Percentiles rank a stretch among this genome's conserved stretches.
These are phyloP conservation scores for Alternaria arbusti DNA, from an alignment of 2,329 filamentous ascomycete genomes.

Conservation along the genomic window DNA sequence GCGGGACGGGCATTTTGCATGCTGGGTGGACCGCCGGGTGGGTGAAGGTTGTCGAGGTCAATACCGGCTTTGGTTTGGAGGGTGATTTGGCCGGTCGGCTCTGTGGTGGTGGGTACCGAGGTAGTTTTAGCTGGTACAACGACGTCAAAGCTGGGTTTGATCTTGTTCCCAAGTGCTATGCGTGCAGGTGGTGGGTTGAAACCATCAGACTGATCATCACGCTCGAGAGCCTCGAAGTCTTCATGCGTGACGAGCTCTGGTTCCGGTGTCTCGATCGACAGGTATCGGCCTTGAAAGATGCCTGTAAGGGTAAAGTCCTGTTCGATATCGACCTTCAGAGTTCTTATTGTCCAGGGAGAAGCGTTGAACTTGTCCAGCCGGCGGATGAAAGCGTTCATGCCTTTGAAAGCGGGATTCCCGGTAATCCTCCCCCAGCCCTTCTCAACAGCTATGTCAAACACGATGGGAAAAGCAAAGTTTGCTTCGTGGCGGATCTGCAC, in stretches of 20 bases:
- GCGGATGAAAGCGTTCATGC: conserved; percentile 53
- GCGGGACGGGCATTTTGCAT: conserved; percentile 30
- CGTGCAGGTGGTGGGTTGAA: conserved; percentile 26
- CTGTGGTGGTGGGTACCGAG: background rate
- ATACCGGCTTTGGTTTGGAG: conserved; percentile 62
- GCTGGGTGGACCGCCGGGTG: conserved; percentile 22
- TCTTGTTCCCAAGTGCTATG: conserved; percentile 10
- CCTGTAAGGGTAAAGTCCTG: conserved; percentile 52
- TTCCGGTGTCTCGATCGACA: conserved; percentile 53
- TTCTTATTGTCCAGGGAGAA: conserved; percentile 48
- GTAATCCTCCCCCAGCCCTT: conserved; percentile 47
- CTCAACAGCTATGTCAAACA: conserved; percentile 50
- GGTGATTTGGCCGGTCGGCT: conserved; percentile 29
- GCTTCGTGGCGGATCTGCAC: conserved; percentile 61
- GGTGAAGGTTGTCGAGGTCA: conserved; percentile 39
- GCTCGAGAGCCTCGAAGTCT: conserved; percentile 51
- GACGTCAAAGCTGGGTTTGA: background rate
- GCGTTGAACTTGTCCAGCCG: conserved; percentile 52
- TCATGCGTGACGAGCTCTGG: conserved; percentile 42
- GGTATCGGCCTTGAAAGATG: conserved; percentile 55
- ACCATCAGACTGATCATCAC: conserved; percentile 22
- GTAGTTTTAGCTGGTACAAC: background rate
- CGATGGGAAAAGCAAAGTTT: conserved; percentile 55
- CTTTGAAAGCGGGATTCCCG: conserved; percentile 50
- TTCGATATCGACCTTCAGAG: conserved; percentile 50